Evolutionary conservation across 176 grass and related monocot genomes (phyloP).

Genomic region (Melocanna baccifera): DNA sequence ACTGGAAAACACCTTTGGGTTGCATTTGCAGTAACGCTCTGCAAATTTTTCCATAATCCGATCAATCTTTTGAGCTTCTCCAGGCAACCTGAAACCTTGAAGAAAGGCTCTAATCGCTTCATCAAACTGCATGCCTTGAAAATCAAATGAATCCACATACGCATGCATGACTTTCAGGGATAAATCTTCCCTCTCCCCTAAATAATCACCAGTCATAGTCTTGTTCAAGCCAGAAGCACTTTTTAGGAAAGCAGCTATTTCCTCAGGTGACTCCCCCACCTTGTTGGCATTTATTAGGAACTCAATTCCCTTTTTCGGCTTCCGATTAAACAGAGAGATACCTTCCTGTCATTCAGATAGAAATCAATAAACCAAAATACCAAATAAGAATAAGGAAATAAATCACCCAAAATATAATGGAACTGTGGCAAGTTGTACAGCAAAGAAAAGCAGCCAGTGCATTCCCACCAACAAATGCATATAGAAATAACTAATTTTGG

Average conservation of each 20-base stretch:
- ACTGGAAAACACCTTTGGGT: conserved; percentile 89
- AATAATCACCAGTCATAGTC: conserved; percentile 96
- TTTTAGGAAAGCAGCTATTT: conserved; percentile 89
- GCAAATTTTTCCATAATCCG: conserved; percentile 97
- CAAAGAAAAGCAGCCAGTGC: conserved; percentile 4
- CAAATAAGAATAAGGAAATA: conserved; percentile 32
- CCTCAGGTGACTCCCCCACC: conserved; percentile 78
- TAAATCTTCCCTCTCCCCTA: conserved; percentile 94
- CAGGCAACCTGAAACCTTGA: conserved; percentile 92
- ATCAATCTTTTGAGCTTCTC: conserved; percentile 99
- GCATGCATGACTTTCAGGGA: conserved; percentile 97
- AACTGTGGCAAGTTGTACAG: neutral
- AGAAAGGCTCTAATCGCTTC: conserved; percentile 89
- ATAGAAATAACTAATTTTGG: conserved; percentile 31
- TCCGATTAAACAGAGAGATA: conserved; percentile 92
- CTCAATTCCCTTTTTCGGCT: conserved; percentile 95
- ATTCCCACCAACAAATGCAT: conserved; percentile 31
- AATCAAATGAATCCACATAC: conserved; percentile 96
- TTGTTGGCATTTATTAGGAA: conserved; percentile 91
- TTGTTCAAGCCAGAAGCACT: conserved; percentile 90
- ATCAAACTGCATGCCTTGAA: conserved; percentile 92
- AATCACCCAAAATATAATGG: conserved; percentile 20
- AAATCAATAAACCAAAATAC: conserved; percentile 30
- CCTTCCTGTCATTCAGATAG: conserved; percentile 71
- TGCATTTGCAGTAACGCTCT: conserved; percentile 94